Base-by-base conservation (phyloP, 2,329 filamentous ascomycete genomes). In the Ceratocystis variospora region DNA sequence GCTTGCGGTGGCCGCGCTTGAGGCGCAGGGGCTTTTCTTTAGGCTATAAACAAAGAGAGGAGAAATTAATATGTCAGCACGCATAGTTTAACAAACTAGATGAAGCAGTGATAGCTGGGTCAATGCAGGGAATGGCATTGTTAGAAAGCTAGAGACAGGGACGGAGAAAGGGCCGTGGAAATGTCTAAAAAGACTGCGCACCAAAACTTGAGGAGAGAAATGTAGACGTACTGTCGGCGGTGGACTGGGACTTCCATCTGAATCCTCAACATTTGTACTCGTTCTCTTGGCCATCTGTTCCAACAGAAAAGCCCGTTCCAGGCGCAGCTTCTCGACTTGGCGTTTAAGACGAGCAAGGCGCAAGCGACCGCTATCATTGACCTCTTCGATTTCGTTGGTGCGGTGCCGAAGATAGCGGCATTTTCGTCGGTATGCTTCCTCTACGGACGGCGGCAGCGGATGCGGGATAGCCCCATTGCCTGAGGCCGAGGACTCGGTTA, bases 361-460 rank as follows among this genome's bases (percentile, higher is more conserved):
- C 64, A 90, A 79, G 65, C 90, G 85, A 61, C 90, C 87, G 67
- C 88, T 83, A 72, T 96, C 91, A 75, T 96, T 96, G 73, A 90
- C 87, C 68, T 90, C 86, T 75, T 97, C 92, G 71, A 97, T 90
- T 75, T 96, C 92, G 74, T 87, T 88, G 70, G 94, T 89, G 68
- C 94, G 88, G 72, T 90, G 88, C 78, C 95, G 95, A 25, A 99
- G 83, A 72, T 95, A 89, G 74, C 96, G 90, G 76, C 93, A 97
- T 84, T 99, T 97, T 70, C 90, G 85, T 72, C 94, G 91, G 77
- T 97, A 99, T 63, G 93, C 92, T 74, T 93, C 88, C 77, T 99
- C 93, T 69, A 97, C 91, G 17, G 91, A 96, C 17, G 94, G 93
- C 22, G 93, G 90, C 3, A 88, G 79, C 50, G 83, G 77, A 17